Conservation (phyloP, 768 basidiomycete species). For the Chalciporus pseudorubinellus region DNA sequence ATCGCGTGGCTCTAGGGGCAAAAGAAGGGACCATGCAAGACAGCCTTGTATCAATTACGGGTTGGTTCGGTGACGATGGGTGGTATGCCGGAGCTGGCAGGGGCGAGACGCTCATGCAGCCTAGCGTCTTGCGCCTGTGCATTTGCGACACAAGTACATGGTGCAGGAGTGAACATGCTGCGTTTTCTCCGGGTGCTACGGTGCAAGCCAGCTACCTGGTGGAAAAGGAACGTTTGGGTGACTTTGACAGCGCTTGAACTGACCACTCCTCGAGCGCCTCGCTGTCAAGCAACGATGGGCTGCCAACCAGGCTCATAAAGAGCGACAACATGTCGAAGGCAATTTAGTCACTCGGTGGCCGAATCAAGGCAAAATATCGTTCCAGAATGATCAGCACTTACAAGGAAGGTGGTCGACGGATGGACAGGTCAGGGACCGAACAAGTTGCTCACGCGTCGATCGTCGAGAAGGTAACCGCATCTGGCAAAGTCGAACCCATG, state of each 20-base stretch:
- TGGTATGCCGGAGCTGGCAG: background rate
- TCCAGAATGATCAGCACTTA: slow-evolving; percentile 5
- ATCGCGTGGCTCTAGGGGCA: slow-evolving; percentile 36
- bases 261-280: slow-evolving; percentile 3
- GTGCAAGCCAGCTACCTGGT: slow-evolving; percentile 1
- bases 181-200: slow-evolving; percentile 6
- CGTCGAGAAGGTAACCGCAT: slow-evolving; percentile 23
- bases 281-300: background rate
- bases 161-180: slow-evolving; percentile 1
- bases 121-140: slow-evolving; percentile 7
- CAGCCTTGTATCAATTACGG: slow-evolving; percentile 19
- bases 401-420: slow-evolving; percentile 8
- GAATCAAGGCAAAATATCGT: slow-evolving; percentile 4
- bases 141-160: slow-evolving; percentile 1
- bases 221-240: slow-evolving; percentile 10
- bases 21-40: slow-evolving; percentile 21
- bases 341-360: background rate
- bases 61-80: slow-evolving; percentile 4
- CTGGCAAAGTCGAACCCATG: slow-evolving; percentile 22
- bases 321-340: slow-evolving; percentile 16
- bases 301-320: background rate
- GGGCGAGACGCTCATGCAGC: slow-evolving; percentile 8
- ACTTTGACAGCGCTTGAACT: background rate
- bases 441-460: slow-evolving; percentile 21
- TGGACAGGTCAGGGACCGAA: slow-evolving; percentile 26